Base-by-base conservation (phyloP, 108 stramenopile species). In the Tribonema minus region DNA sequence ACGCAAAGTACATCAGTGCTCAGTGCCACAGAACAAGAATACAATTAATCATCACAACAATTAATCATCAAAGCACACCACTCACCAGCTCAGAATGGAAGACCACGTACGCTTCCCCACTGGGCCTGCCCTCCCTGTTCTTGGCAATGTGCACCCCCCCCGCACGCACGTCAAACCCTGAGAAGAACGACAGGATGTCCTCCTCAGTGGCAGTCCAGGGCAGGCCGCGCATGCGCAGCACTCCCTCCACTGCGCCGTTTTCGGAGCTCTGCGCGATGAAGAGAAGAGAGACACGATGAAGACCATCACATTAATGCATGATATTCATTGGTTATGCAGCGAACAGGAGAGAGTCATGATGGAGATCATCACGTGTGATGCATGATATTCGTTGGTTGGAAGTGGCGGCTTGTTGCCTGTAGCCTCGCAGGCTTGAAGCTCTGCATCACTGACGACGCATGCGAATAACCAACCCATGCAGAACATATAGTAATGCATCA, bases 161-260 rank as follows among this genome's bases (percentile, higher is more conserved):
- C 12, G 2, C 66, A 15, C 59, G 34, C n/a, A 82, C 67, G 15
- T 39, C 40, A 3, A 72, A 27, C n/a, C 68, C 81, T 0, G 46
- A 33, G 61, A 82, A 82, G 72, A 82, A 82, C 9, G 15, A 31
- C 9, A 58, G 72, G 46, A 82, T 58, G 36, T 82, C 81, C 28
- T 41, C 67, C 20, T 73, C 72, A 32, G 67, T 68, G 3, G 81
- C 67, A 7, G 54, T 69, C 71, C 71, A 82, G 15, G 81, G 81
- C 61, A 82, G 36, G 33, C 81, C 81, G 32, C 72, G 60, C 81
- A 82, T 67, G 32, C 81, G 81, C 3, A 82, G 65, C 12, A 82
- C 81, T 2, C 72, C 72, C 60, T 54, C 15, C 36, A 46, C 62
- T 12, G 39, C 71, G 3, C 65, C 71, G 38, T 71, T 61, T 6